These are phyloP conservation scores for Fusarium musae DNA, from an alignment of 2,329 filamentous ascomycete genomes.

Conservation along the genomic window DNA sequence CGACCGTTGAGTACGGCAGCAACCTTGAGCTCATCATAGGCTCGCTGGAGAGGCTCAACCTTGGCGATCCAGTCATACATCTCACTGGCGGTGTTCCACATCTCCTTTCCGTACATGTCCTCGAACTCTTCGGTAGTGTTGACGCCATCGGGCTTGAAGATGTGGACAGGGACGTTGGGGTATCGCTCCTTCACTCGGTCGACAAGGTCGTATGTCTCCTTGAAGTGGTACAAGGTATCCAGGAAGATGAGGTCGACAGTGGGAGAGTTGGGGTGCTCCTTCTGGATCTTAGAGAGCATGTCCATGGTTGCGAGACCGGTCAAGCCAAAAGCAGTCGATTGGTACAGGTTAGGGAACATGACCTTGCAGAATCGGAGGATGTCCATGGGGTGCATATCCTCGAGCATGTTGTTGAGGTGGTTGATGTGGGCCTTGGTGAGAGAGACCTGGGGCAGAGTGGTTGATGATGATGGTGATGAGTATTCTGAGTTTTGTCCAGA, in stretches of 20 bases:
- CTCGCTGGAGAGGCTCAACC: constrained; percentile 93
- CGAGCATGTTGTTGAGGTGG: constrained; percentile 90
- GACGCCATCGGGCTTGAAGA: constrained; percentile 86
- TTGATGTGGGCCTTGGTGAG: constrained; percentile 90
- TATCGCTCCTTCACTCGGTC: constrained; percentile 81
- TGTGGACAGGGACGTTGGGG: constrained; percentile 81
- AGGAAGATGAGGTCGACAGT: constrained; percentile 79
- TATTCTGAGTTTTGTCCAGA: constrained; percentile 58
- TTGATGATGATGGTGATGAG: constrained; percentile 49
- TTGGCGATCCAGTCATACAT: constrained; percentile 98
- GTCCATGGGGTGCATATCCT: constrained; percentile 88
- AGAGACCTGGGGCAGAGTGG: constrained; percentile 76
- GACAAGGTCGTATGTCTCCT: constrained; percentile 79
- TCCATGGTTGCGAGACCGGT: constrained; percentile 85
- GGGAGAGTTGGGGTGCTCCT: constrained; percentile 68
- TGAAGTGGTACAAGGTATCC: constrained; percentile 85
- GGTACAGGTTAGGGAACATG: constrained; percentile 88
- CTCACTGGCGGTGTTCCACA: constrained; percentile 88
- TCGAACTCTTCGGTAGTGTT: constrained; percentile 82
- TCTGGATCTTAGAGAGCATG: constrained; percentile 81
- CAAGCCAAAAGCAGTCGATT: constrained; percentile 85
- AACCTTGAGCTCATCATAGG: constrained; percentile 87
- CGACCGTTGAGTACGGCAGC: constrained; percentile 93
- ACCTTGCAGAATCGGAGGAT: constrained; percentile 92
- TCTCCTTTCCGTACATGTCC: constrained; percentile 78